Evolutionary conservation across 805 yeast genomes (phyloP).

Genomic region (Cyberlindnera euphorbiiphila): DNA sequence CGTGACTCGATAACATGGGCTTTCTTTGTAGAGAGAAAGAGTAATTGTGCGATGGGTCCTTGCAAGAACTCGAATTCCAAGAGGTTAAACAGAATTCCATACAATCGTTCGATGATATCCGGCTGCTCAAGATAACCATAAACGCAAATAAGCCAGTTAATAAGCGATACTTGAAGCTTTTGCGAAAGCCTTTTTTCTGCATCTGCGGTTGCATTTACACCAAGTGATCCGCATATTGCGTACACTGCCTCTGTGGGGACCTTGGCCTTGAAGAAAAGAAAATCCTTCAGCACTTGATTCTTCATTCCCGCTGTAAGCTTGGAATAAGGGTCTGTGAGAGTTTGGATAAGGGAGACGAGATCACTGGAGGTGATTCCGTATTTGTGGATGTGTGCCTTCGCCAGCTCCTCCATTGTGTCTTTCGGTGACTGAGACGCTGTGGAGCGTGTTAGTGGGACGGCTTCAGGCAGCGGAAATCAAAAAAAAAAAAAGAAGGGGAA

Average conservation of each 20-base stretch:
- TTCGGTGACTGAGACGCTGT: not conserved
- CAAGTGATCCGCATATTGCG: conserved; percentile 30
- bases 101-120: conserved; percentile 16
- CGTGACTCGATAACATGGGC: conserved; percentile 31
- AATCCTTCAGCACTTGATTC: conserved; percentile 25
- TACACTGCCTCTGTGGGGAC: conserved; percentile 26
- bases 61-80: conserved; percentile 35
- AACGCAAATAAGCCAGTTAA: conserved; percentile 34
- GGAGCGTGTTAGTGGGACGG: not conserved
- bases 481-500: too few relatives aligned
- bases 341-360: conserved; percentile 7
- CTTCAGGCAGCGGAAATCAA: too few relatives aligned
- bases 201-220: conserved; percentile 25
- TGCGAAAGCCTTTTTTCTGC: conserved; percentile 21
- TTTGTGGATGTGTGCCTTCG: conserved; percentile 1
- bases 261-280: conserved; percentile 29
- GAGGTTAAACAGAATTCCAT: conserved; percentile 32
- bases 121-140: conserved; percentile 24
- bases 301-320: not conserved
- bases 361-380: conserved; percentile 14
- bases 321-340: conserved; percentile 11
- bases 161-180: conserved; percentile 27
- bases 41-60: conserved; percentile 31
- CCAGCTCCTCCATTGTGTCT: conserved; percentile 3
- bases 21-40: conserved; percentile 31